Evolutionary conservation across 371 early-diverging fungal species (phyloP).

Genomic region (Batkoa obscura): DNA sequence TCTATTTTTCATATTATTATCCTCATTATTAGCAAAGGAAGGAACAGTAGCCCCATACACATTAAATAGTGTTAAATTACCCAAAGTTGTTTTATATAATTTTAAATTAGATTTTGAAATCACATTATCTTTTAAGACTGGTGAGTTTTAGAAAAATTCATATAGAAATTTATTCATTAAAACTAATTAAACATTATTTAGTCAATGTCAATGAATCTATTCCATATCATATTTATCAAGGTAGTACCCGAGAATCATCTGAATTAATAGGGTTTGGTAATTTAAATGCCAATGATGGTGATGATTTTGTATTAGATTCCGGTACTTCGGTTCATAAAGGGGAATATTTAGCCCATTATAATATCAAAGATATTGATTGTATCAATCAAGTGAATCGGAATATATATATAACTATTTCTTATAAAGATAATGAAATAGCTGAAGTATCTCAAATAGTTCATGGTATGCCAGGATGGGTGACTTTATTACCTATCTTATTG

Average conservation of each 20-base stretch:
- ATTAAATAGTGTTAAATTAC: not conserved
- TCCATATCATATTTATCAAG: not conserved
- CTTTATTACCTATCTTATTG: not conserved
- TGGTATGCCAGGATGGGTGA: slow-evolving; percentile 3
- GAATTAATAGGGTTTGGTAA: not conserved
- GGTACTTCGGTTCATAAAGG: too few relatives aligned
- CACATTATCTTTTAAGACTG: not conserved
- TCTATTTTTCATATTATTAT: too few relatives aligned
- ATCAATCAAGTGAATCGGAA: too few relatives aligned
- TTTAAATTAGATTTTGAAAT: not conserved
- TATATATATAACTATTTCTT: too few relatives aligned
- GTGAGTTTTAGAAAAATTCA: not conserved
- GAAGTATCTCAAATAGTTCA: not conserved
- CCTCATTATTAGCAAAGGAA: too few relatives aligned
- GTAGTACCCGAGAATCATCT: not conserved
- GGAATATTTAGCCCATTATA: too few relatives aligned
- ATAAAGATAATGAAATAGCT: too few relatives aligned
- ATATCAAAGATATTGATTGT: too few relatives aligned
- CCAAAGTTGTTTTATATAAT: not conserved
- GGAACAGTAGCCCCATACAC: too few relatives aligned
- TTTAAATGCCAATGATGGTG: not conserved
- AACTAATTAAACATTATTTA: not conserved
- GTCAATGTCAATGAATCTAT: not conserved
- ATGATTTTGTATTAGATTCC: too few relatives aligned
- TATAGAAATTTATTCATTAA: not conserved